Evolutionary conservation across 106 monocot genomes (phyloP), one percentile per base, ranked within the genome.

Genomic region (Allium sativum): DNA sequence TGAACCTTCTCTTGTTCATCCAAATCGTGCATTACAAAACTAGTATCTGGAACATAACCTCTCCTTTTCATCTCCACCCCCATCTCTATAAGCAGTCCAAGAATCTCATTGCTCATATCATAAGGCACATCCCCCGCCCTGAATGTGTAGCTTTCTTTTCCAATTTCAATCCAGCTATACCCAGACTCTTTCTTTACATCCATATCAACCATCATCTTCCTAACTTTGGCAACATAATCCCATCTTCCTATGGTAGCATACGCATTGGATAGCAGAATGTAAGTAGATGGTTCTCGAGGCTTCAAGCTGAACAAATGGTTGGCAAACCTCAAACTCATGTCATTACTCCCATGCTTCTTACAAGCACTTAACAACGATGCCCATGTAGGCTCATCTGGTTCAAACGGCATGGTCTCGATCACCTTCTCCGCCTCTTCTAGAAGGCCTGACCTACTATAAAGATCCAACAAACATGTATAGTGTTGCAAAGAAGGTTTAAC

Each of bases 391-490:
- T 86, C 90, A 71, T 95, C 90, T 2, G 95, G 90, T 44, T 60
- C 74, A 46, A 68, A 72, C 4, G 90, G 89, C 86, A 95, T 84
- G 17, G 52, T 52, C 16, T 16, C 70, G 12, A 91, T 73, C 45
- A 91, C 56, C 40, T 60, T 50, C 55, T 87, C 87, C 0, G 90
- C 96, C 45, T 91, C 96, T 6, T 67, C 66, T 21, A 96, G 75
- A 55, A 66, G 48, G 12, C 89, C 90, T 0, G 90, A 91, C 57
- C 96, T 62, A 22, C 87, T 74, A 2, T 90, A 69, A 59, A 96
- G 84, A 80, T 96, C 87, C 71, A 96, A 65, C 59, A 91, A 68
- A 55, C 87, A 90, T 0, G 96, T 96, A 45, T 96, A 96, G 19
- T 96, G 90, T 18, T 80, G 81, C 68, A 96, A 64, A 9, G 71